Conservation (phyloP, 805 yeast species). For the Blastobotrys americana region DNA sequence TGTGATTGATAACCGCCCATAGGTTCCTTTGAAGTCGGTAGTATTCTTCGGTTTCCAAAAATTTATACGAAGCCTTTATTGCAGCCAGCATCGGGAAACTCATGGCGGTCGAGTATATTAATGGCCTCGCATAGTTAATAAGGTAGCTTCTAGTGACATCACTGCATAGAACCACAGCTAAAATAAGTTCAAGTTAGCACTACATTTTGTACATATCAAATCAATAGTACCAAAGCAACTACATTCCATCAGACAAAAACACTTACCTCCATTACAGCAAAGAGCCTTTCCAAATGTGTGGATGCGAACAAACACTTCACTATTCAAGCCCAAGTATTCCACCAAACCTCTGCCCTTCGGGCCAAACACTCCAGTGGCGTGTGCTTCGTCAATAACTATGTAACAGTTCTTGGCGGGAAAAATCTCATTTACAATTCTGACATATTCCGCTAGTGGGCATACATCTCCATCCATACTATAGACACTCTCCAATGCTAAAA, state of each 20-base stretch:
- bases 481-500: slow-evolving; percentile 21
- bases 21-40: background rate
- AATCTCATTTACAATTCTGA: slow-evolving; percentile 1
- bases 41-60: slow-evolving; percentile 4
- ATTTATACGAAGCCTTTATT: slow-evolving; percentile 17
- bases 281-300: slow-evolving; percentile 26
- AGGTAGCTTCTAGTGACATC: slow-evolving; percentile 12
- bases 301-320: slow-evolving; percentile 14
- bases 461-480: slow-evolving; percentile 25
- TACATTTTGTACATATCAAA: too few species aligned
- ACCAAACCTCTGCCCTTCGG: slow-evolving; percentile 62
- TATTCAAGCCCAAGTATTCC: slow-evolving; percentile 13
- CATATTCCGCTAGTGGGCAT: slow-evolving; percentile 15
- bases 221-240: background rate
- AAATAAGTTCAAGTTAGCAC: background rate
- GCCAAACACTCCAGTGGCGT: slow-evolving; percentile 86
- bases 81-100: slow-evolving; percentile 15
- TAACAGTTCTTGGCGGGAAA: slow-evolving; percentile 44
- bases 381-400: slow-evolving; percentile 82
- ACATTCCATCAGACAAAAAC: too few species aligned
- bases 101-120: slow-evolving; percentile 21
- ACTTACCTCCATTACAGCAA: slow-evolving; percentile 18
- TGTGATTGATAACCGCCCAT: slow-evolving; percentile 3
- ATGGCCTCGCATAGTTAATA: slow-evolving; percentile 22
- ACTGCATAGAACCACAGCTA: slow-evolving; percentile 18